These are phyloP conservation scores for Quillaja saponaria DNA, from an alignment of 306 rosid genomes.

Conservation along the genomic window DNA sequence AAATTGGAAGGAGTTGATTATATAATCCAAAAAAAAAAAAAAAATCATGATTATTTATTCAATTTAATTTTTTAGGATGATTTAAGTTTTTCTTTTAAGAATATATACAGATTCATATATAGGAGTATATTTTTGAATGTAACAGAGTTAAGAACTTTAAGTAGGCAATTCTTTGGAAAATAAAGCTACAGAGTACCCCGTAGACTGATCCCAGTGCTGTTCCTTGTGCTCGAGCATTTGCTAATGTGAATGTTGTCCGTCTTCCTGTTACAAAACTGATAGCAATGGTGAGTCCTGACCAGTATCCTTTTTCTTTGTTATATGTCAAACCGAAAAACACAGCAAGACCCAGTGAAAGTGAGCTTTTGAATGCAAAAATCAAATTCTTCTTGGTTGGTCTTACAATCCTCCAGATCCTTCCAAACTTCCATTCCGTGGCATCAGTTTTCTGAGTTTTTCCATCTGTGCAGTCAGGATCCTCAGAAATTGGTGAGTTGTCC, in stretches of 20 bases:
- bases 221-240: constrained; percentile 79
- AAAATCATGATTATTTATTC: no score
- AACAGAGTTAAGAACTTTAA: constrained; percentile 55
- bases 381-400: constrained; percentile 42
- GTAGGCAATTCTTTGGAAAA: constrained; percentile 33
- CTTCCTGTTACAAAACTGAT: constrained; percentile 53
- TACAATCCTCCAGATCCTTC: constrained; percentile 24
- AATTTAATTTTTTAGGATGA: no score
- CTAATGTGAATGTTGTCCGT: constrained; percentile 58
- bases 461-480: constrained; percentile 7
- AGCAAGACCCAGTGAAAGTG: constrained; percentile 65
- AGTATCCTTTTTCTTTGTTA: constrained; percentile 53
- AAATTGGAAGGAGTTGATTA: no score
- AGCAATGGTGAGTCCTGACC: constrained; percentile 80
- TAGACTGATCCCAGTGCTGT: constrained; percentile 77
- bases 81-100: no score
- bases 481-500: constrained; percentile 32
- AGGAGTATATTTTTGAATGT: constrained; percentile 65
- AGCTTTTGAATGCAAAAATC: constrained; percentile 69
- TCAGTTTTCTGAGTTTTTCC: constrained; percentile 21
- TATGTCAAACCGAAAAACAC: constrained; percentile 66
- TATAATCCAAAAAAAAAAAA: no score
- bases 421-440: constrained; percentile 11
- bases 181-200: constrained; percentile 57
- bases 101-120: no score